phyloP scores from a whole-genome alignment of 352 stramenopile species.

The Phytopythium chamaehyphon region DNA sequence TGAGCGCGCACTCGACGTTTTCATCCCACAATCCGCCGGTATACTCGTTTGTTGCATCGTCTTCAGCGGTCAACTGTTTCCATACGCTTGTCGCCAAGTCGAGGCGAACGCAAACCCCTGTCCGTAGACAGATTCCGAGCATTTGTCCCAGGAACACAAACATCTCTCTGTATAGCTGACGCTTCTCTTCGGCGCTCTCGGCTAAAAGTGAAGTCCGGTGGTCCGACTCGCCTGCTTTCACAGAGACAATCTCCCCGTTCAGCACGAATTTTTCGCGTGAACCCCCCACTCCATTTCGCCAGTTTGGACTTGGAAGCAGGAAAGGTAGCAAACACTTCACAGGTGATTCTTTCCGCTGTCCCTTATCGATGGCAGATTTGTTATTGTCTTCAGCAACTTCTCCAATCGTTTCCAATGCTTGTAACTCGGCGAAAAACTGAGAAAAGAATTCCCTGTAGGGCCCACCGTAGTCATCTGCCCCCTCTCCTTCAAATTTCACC shows the following conservation, averaged over 20 bases:
- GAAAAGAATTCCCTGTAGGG: constrained; percentile 93
- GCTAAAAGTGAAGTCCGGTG: not conserved
- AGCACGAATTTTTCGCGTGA: constrained; percentile 86
- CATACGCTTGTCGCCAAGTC: constrained; percentile 69
- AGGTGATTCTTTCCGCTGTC: not conserved
- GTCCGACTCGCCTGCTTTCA: not conserved
- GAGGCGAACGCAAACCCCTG: constrained; percentile 67
- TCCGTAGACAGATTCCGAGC: constrained; percentile 84
- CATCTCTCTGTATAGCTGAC: constrained; percentile 75
- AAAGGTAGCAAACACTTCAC: constrained; percentile 73
- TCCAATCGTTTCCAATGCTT: constrained; percentile 28
- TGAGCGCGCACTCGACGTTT: constrained; percentile 26
- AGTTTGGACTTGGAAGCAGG: constrained; percentile 85
- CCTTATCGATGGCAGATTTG: not conserved
- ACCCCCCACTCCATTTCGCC: constrained; percentile 66
- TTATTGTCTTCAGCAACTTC: constrained; percentile 8
- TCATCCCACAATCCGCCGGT: not conserved
- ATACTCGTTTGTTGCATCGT: constrained; percentile 10
- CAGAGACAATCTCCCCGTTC: constrained; percentile 36
- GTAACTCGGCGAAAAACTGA: constrained; percentile 72
- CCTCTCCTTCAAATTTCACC: constrained; percentile 93
- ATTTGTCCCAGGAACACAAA: constrained; percentile 90
- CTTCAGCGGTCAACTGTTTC: constrained; percentile 63
- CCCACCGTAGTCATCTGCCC: constrained; percentile 93
- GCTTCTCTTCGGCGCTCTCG: constrained; percentile 43